Percentiles rank a stretch among this genome's conserved stretches.
Evolutionary conservation across 2,329 filamentous ascomycete genomes (phyloP).

Genomic region (Penicillium sp.): DNA sequence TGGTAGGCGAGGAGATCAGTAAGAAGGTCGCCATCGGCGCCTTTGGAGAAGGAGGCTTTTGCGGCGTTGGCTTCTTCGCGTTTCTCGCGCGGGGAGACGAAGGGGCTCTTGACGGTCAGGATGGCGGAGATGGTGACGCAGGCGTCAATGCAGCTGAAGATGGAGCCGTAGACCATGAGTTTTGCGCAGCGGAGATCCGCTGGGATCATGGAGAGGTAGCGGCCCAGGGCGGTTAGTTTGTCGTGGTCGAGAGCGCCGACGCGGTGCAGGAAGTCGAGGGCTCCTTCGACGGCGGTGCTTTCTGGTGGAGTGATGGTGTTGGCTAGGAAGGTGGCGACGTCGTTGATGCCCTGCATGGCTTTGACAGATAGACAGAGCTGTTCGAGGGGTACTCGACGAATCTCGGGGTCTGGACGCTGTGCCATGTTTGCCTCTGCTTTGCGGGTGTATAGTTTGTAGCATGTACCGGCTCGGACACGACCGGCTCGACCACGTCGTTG

Average conservation of each 20-base stretch:
- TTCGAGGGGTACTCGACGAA: conserved; percentile 82
- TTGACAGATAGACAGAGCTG: conserved; percentile 90
- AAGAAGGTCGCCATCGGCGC: conserved; percentile 72
- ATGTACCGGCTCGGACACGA: conserved; percentile 79
- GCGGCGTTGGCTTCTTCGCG: conserved; percentile 73
- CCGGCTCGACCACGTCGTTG: conserved; percentile 88
- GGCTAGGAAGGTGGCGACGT: conserved; percentile 71
- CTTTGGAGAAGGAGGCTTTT: conserved; percentile 63
- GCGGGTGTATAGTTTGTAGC: conserved; percentile 90
- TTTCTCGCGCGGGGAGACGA: conserved; percentile 72
- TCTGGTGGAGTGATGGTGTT: conserved; percentile 84
- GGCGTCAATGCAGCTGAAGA: conserved; percentile 84
- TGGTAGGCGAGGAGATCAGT: conserved; percentile 79
- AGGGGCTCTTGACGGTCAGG: conserved; percentile 76
- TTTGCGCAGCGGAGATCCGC: conserved; percentile 89
- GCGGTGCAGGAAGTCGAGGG: conserved; percentile 64
- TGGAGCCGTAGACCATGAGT: conserved; percentile 86
- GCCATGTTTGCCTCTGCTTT: conserved; percentile 76
- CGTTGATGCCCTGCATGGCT: conserved; percentile 73
- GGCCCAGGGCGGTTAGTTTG: conserved; percentile 79
- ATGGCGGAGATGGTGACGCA: conserved; percentile 84
- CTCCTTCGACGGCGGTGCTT: conserved; percentile 73
- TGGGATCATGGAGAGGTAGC: conserved; percentile 89
- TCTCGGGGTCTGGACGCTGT: conserved; percentile 84
- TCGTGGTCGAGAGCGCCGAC: conserved; percentile 85